Evolutionary conservation across 345 rosid species (phyloP).

Genomic region (Combretum micranthum): DNA sequence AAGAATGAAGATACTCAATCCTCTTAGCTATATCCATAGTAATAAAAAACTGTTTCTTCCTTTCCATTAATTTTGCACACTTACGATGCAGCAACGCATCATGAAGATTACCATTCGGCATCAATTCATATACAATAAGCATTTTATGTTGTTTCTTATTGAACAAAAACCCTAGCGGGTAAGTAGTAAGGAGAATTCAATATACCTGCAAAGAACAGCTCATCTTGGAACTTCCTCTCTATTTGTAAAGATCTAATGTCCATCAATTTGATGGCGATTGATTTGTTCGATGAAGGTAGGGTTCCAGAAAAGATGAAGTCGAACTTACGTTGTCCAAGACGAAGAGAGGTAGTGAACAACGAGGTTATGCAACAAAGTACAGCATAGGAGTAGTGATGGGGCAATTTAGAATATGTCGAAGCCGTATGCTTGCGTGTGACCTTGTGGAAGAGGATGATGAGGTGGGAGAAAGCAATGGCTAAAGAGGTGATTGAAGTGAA

Average conservation of each 20-base stretch:
- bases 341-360: slow-evolving; percentile 63
- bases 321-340: slow-evolving; percentile 89
- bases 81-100: slow-evolving; percentile 73
- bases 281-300: slow-evolving; percentile 20
- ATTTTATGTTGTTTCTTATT: slow-evolving; percentile 54
- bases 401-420: slow-evolving; percentile 55
- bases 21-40: slow-evolving; percentile 67
- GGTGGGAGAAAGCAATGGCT: slow-evolving; percentile 27
- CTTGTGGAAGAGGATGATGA: slow-evolving; percentile 52
- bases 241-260: slow-evolving; percentile 89
- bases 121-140: slow-evolving; percentile 74
- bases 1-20: slow-evolving; percentile 59
- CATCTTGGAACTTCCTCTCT: slow-evolving; percentile 92
- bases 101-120: slow-evolving; percentile 80
- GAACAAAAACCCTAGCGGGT: slow-evolving; percentile 71
- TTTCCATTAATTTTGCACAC: slow-evolving; percentile 54
- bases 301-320: slow-evolving; percentile 77
- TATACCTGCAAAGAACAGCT: slow-evolving; percentile 67
- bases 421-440: slow-evolving; percentile 69
- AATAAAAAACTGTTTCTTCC: slow-evolving; percentile 51
- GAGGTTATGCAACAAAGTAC: slow-evolving; percentile 72
- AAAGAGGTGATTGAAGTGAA: slow-evolving; percentile 33
- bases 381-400: slow-evolving; percentile 66
- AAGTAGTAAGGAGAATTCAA: slow-evolving; percentile 50
- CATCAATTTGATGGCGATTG: slow-evolving; percentile 81